Base-by-base conservation (phyloP, 1,139 yeast species). In the Groenewaldozyma auringiensis region DNA sequence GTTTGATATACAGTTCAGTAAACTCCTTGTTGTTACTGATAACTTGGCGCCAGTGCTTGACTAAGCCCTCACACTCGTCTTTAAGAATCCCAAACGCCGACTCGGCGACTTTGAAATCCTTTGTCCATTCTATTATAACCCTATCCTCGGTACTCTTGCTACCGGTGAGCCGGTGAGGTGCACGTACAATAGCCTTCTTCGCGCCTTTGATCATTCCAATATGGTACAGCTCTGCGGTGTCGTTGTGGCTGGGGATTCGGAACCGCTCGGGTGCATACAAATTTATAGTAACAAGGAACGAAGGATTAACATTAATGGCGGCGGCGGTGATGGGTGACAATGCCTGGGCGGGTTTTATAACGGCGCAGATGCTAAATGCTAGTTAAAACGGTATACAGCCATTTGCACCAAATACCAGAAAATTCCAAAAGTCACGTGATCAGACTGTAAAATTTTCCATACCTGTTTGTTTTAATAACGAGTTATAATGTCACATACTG, bases 101-200 rank as follows among this genome's bases (percentile, higher is more conserved):
- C 16, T 70, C 64, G 1, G 78, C 66, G 22, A 69, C 63, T 41
- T 67, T 64, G 48, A 76, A 58, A 50, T 76, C 80, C 48, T 71
- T 69, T 43, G 71, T 62, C 66, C 76, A 76, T 42, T 71, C 74
- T 11, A 65, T 58, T 29, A 77, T 67, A 40, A 75, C 60, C 49
- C 74, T 72, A 56, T 76, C 80, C 52, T 76, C 80, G 14, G 57
- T 53, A 11, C 66, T 57, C 50, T 66, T 66, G 50, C 55, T 53
- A 17, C 68, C 68, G 11, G 58, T 45, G 14, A 66, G 51, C 27
- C 62, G 55, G 50, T 66, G 70, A n/a, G 70, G 70, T 1, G 67
- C 59, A 32, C 70, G 54, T 32, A 56, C 64, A 31, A 66, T 55
- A 21, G 69, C 68, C 50, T 65, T 65, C 47, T 59, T 61, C 35